A percentile compares a stretch with the other conserved stretches of the same genome.
Evolutionary conservation across 208 protist genomes (phyloP).

Genomic region (Paratrypanosoma confusum): DNA sequence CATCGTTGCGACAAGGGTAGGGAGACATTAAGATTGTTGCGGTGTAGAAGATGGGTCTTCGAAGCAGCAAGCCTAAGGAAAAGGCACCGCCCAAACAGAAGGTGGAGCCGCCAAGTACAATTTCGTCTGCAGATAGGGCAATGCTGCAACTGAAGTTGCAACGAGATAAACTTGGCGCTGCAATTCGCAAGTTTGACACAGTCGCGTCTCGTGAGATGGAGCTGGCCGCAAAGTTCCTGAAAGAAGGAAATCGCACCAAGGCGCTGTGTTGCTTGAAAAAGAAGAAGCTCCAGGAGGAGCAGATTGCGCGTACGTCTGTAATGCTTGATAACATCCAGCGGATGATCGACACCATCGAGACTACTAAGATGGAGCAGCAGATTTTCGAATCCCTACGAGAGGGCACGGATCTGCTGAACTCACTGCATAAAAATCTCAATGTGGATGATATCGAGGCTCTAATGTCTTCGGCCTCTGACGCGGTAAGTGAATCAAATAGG

Average conservation of each 20-base stretch:
- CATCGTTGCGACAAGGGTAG: no score
- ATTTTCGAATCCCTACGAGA: constrained; percentile 51
- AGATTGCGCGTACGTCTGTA: constrained; percentile 41
- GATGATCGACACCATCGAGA: constrained; percentile 69
- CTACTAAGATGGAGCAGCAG: constrained; percentile 59
- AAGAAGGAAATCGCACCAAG: constrained; percentile 48
- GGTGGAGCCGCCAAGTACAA: no score
- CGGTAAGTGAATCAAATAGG: constrained; percentile 50
- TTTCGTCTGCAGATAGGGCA: constrained; percentile 53
- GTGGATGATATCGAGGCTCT: constrained; percentile 71
- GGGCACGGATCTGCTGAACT: constrained; percentile 61
- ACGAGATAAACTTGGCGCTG: constrained; percentile 54
- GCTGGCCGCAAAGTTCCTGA: constrained; percentile 53
- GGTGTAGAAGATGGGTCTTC: no score
- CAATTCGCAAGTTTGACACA: constrained; percentile 56
- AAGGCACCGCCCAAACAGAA: no score
- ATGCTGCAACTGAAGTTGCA: constrained; percentile 78
- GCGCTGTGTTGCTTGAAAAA: constrained; percentile 78
- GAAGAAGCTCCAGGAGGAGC: constrained; percentile 38
- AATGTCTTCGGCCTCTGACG: constrained; percentile 64
- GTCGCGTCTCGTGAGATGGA: constrained; percentile 34
- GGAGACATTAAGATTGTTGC: no score
- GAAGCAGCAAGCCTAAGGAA: no score
- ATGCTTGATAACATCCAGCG: constrained; percentile 75
- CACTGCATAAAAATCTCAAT: constrained; percentile 74